Evolutionary conservation across 2,329 filamentous ascomycete genomes (phyloP).

Genomic region (Trichoderma lentiforme): DNA sequence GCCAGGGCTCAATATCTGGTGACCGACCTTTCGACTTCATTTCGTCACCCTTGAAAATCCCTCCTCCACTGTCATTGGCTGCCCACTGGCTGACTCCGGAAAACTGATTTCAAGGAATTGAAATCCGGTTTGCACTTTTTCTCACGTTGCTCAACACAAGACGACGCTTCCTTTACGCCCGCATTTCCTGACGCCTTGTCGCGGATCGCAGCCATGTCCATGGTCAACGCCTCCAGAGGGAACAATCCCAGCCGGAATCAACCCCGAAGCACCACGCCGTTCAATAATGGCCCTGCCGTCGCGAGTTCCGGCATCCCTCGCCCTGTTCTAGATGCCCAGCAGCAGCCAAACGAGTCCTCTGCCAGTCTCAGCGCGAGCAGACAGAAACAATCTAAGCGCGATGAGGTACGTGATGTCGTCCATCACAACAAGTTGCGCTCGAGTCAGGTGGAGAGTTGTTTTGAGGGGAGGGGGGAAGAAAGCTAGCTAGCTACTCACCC

Average conservation of each 20-base stretch:
- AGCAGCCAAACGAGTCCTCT: conserved; percentile 59
- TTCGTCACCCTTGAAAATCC: conserved; percentile 20
- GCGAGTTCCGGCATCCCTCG: conserved; percentile 65
- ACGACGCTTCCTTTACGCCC: background rate
- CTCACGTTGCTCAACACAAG: background rate
- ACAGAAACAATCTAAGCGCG: conserved; percentile 93
- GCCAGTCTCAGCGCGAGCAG: conserved; percentile 78
- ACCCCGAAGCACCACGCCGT: conserved; percentile 55
- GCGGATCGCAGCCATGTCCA: conserved; percentile 31
- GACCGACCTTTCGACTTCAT: conserved; percentile 19
- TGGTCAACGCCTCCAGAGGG: conserved; percentile 63
- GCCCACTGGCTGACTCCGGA: conserved; percentile 10
- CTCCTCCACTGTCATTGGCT: conserved; percentile 20
- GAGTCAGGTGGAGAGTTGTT: background rate
- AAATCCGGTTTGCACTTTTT: background rate
- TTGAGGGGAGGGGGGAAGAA: background rate
- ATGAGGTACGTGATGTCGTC: conserved; percentile 72
- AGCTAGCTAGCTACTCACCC: conserved; percentile 1
- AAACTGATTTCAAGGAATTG: conserved; percentile 13
- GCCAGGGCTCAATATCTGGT: conserved; percentile 18
- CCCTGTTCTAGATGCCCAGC: conserved; percentile 65
- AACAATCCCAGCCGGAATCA: conserved; percentile 60
- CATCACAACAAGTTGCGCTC: background rate
- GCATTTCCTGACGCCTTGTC: conserved; percentile 5
- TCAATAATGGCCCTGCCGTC: conserved; percentile 48